Evolutionary conservation across 345 rosid species (phyloP).

Genomic region (Alliaria petiolata): DNA sequence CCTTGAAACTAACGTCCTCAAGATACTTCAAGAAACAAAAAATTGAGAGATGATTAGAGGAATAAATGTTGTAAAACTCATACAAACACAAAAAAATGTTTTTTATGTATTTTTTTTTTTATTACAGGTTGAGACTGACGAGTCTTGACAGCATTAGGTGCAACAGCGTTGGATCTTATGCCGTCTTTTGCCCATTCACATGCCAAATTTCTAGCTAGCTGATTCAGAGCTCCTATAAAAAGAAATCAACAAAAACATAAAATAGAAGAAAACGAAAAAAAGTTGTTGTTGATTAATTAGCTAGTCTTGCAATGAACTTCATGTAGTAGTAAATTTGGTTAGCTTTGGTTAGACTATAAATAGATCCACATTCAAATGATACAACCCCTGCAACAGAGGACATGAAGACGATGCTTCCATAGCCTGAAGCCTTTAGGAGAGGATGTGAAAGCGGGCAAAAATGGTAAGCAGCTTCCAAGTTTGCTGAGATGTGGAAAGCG

Average conservation of each 20-base stretch:
- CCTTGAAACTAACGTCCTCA: not conserved
- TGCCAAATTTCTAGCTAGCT: slow-evolving; percentile 51
- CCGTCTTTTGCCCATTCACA: slow-evolving; percentile 71
- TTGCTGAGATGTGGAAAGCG: slow-evolving; percentile 34
- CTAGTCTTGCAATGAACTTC: not conserved
- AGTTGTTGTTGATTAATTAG: not conserved
- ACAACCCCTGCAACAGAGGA: slow-evolving; percentile 40
- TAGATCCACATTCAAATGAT: slow-evolving; percentile 14
- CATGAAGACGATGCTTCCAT: slow-evolving; percentile 49
- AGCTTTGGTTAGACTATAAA: slow-evolving; percentile 34
- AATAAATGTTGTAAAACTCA: not conserved
- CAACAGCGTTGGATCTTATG: slow-evolving; percentile 50
- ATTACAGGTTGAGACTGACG: slow-evolving; percentile 33
- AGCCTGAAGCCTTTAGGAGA: slow-evolving; percentile 50
- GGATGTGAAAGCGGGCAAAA: slow-evolving; percentile 55
- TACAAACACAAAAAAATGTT: not conserved
- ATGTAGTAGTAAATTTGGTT: not conserved
- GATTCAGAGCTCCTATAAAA: slow-evolving; percentile 42
- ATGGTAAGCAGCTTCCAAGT: slow-evolving; percentile 52
- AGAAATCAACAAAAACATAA: not conserved
- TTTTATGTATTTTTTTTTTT: not conserved
- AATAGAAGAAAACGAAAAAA: too few species aligned
- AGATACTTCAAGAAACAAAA: slow-evolving; percentile 1
- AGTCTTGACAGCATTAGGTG: slow-evolving; percentile 42
- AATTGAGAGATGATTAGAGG: not conserved